Evolutionary conservation across 2,329 filamentous ascomycete genomes (phyloP).

Genomic region (Beauveria pseudobassiana): DNA sequence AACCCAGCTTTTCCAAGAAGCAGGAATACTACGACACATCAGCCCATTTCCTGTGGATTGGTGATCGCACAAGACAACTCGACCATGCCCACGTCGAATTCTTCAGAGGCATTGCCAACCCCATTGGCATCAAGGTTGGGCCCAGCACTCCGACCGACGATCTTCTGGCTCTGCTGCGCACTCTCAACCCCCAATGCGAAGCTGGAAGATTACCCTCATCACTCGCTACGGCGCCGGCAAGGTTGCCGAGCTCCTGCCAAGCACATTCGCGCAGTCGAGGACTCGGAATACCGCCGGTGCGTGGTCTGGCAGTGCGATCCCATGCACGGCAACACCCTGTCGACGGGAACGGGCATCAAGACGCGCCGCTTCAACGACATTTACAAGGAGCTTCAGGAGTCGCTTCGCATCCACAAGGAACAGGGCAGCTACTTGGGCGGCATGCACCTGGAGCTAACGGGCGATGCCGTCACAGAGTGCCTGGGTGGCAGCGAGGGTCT

Average conservation of each 20-base stretch:
- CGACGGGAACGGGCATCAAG: slow-evolving; percentile 73
- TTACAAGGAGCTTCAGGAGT: slow-evolving; percentile 76
- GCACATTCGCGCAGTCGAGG: slow-evolving; percentile 85
- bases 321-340: slow-evolving; percentile 81
- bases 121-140: slow-evolving; percentile 92
- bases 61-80: slow-evolving; percentile 88
- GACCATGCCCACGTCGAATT: slow-evolving; percentile 94
- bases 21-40: slow-evolving; percentile 88
- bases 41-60: slow-evolving; percentile 97
- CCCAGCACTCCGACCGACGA: slow-evolving; percentile 73
- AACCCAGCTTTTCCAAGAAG: slow-evolving; percentile 18
- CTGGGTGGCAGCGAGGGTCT: slow-evolving; percentile 82
- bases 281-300: slow-evolving; percentile 55
- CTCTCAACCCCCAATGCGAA: slow-evolving; percentile 75
- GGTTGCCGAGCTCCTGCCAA: slow-evolving; percentile 64
- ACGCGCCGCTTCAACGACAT: slow-evolving; percentile 89
- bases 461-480: slow-evolving; percentile 94
- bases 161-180: slow-evolving; percentile 70
- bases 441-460: slow-evolving; percentile 90
- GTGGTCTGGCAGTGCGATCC: slow-evolving; percentile 98
- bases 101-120: slow-evolving; percentile 93
- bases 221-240: slow-evolving; percentile 83
- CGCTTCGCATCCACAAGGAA: slow-evolving; percentile 75
- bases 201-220: slow-evolving; percentile 88
- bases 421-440: slow-evolving; percentile 83